Evolutionary conservation across 768 basidiomycete species (phyloP).

Genomic region (Saitozyma podzolica): DNA sequence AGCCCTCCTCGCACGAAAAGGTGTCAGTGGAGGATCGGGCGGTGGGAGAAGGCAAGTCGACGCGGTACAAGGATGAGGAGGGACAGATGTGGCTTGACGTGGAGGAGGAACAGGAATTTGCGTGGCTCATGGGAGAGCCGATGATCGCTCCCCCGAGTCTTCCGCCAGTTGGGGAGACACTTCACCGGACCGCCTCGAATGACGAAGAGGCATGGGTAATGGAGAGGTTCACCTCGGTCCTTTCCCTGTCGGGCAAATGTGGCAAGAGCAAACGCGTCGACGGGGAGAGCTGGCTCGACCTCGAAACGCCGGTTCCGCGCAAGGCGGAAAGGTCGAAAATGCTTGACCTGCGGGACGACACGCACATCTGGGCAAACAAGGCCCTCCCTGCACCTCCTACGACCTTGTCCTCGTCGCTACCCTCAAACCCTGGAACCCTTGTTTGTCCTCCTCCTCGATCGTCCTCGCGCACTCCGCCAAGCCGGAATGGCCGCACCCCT

Average conservation of each 20-base stretch:
- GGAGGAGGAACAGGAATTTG: constrained; percentile 47
- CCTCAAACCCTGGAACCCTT: background rate
- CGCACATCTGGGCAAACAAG: no score
- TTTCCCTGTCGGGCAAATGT: constrained; percentile 17
- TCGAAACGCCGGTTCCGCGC: background rate
- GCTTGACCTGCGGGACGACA: no score
- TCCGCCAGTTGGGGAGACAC: background rate
- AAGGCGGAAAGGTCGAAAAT: no score
- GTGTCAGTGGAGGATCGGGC: constrained; percentile 5
- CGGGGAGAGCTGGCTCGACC: background rate
- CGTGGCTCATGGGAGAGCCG: constrained; percentile 33
- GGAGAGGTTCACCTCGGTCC: constrained; percentile 33
- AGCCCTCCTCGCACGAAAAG: background rate
- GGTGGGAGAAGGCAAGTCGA: constrained; percentile 17
- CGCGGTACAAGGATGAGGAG: constrained; percentile 21
- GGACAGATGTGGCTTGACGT: constrained; percentile 43
- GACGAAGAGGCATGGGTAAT: constrained; percentile 29
- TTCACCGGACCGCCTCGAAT: background rate
- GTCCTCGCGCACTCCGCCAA: background rate
- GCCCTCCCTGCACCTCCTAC: background rate
- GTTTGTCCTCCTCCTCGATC: background rate
- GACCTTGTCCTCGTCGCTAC: background rate
- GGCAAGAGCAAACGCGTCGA: background rate
- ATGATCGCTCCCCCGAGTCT: background rate
- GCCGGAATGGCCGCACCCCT: background rate